Evolutionary conservation across 108 stramenopile genomes (phyloP).

Genomic region (Nitzschia inconspicua): DNA sequence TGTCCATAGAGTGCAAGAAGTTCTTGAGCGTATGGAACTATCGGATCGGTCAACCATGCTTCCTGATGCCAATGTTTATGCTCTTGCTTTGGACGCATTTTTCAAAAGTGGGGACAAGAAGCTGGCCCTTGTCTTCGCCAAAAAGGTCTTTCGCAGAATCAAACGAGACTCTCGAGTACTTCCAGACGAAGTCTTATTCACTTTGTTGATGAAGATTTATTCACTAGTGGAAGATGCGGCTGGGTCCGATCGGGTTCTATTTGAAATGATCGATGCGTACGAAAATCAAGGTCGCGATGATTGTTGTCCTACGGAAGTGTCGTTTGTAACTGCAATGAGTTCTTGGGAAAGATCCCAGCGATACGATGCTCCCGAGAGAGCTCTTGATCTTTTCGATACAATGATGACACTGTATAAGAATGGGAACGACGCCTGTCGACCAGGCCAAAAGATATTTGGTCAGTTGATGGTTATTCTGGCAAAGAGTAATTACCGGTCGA

Average conservation of each 20-base stretch:
- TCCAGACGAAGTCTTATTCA: conserved; percentile 7
- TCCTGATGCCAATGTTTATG: conserved; percentile 17
- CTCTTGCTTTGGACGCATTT: conserved; percentile 7
- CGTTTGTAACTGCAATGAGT: conserved; percentile 10
- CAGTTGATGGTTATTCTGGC: conserved; percentile 10
- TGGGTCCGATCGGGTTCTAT: neutral
- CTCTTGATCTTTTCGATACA: neutral
- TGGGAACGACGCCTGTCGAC: conserved; percentile 1
- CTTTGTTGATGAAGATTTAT: conserved; percentile 15
- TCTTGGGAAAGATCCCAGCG: neutral
- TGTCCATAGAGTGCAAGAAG: neutral
- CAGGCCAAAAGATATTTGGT: conserved; percentile 1
- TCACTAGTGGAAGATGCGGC: neutral
- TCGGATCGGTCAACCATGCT: neutral
- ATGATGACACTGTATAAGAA: neutral
- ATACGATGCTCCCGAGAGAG: neutral
- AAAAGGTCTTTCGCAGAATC: conserved; percentile 4
- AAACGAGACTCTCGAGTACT: neutral
- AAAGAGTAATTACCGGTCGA: neutral
- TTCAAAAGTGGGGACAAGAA: neutral
- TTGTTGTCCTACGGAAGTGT: conserved; percentile 1
- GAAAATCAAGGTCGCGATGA: neutral
- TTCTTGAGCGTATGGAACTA: conserved; percentile 10
- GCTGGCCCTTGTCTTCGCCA: neutral
- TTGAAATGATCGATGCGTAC: conserved; percentile 9